phyloP scores from a whole-genome alignment of 2,329 filamentous ascomycete species.

The Fusarium tupiense region DNA sequence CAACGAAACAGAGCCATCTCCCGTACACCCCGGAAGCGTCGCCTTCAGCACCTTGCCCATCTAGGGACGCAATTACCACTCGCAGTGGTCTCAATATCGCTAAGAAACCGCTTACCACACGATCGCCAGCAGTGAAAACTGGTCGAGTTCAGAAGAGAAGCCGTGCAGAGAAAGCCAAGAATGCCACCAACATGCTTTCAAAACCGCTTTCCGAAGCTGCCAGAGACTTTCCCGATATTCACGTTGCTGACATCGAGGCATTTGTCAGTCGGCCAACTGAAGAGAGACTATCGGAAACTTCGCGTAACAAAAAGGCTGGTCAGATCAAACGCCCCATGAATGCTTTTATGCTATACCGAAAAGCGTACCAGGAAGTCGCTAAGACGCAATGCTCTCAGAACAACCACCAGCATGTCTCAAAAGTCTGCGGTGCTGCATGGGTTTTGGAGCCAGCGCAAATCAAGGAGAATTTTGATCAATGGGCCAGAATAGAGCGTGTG shows the following conservation, averaged over 20 bases:
- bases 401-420: constrained; percentile 93
- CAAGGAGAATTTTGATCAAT: constrained; percentile 78
- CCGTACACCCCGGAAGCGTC: constrained; percentile 60
- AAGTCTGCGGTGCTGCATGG: constrained; percentile 89
- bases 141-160: constrained; percentile 39
- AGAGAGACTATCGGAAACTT: constrained; percentile 73
- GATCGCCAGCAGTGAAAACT: constrained; percentile 25
- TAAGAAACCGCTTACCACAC: constrained; percentile 31
- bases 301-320: constrained; percentile 71
- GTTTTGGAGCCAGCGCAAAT: constrained; percentile 78
- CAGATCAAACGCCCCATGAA: constrained; percentile 96
- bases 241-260: constrained; percentile 79
- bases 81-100: constrained; percentile 50
- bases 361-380: constrained; percentile 86
- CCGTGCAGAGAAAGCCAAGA: constrained; percentile 48
- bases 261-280: constrained; percentile 80
- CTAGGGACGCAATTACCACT: constrained; percentile 46
- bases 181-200: constrained; percentile 60
- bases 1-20: constrained; percentile 16
- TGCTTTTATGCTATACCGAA: constrained; percentile 97
- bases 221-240: constrained; percentile 67
- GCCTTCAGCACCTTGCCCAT: constrained; percentile 51
- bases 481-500: constrained; percentile 81
- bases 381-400: constrained; percentile 84
- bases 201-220: constrained; percentile 78